Evolutionary conservation across 2,329 filamentous ascomycete genomes (phyloP), one percentile per base, ranked within the genome.

Genomic region (Thermothelomyces thermophilus): DNA sequence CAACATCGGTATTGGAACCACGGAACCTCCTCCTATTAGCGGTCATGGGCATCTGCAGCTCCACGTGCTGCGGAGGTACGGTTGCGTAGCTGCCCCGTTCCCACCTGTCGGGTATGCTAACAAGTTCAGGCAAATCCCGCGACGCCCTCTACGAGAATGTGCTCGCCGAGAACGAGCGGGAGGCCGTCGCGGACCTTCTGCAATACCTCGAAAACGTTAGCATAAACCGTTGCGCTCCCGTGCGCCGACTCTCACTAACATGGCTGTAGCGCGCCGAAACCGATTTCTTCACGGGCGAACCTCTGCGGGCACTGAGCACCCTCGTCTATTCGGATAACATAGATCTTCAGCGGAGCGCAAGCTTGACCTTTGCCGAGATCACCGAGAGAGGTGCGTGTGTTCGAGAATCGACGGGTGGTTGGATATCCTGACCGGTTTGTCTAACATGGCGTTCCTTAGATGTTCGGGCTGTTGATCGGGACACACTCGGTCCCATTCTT

Each of bases 281-380:
- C 62, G 91, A 98, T 70, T 98, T 98, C 80, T 98, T 98, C 72
- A 85, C 87, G 33, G 93, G 93, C 70, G 90, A 96, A 65, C 93
- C 93, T 40, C 82, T 98, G 51, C 86, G 87, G 70, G 91, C 93
- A 40, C 74, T 98, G 50, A 96, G 89, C 70, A 98, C 91, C 11
- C 80, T 98, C 22, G 93, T 98, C 51, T 98, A 95, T 68, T 98
- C 93, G 51, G 90, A 97, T 70, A 98, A 98, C 72, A 90, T 98
- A 66, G 93, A 98, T 68, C 78, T 98, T 46, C 93, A 98, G 73
- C 82, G 93, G 58, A 97, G 93, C 72, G 93, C 93, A 46, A 97
- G 91, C 68, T 80, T 98, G 68, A 98, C 93, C 2, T 98, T 98
- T 76, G 93, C 93, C 53, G 93, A 98, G 69, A 98, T 98, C 60